A percentile compares a stretch with the other conserved stretches of the same genome.
These are phyloP conservation scores for Amniculicola lignicola DNA, from an alignment of 495 filamentous ascomycete species.

Conservation along the genomic window DNA sequence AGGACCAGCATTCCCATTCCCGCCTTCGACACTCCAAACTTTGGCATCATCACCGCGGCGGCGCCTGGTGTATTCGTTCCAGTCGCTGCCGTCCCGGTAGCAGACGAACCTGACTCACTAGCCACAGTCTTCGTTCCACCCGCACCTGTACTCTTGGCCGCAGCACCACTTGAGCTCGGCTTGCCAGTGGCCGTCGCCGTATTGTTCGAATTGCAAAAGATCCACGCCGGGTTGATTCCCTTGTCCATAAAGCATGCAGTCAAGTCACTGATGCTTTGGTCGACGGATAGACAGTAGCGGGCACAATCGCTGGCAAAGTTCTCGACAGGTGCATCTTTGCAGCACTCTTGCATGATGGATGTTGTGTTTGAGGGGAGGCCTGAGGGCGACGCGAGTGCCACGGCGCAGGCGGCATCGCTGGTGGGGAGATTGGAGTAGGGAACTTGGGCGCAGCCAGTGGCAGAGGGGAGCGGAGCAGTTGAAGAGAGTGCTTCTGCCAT, in stretches of 20 bases:
- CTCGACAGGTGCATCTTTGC: slow-evolving; percentile 24
- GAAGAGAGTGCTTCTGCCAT: slow-evolving; percentile 7
- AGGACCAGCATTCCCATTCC: slow-evolving; percentile 18
- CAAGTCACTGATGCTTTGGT: slow-evolving; percentile 16
- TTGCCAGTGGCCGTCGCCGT: slow-evolving; percentile 15
- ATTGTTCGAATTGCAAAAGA: slow-evolving; percentile 9
- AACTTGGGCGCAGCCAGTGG: not conserved
- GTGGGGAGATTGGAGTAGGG: slow-evolving; percentile 7
- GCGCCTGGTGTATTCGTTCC: slow-evolving; percentile 12
- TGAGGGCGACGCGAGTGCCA: slow-evolving; percentile 3
- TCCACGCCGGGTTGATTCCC: not conserved
- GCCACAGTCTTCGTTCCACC: not conserved
- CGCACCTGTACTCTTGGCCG: too few species aligned
- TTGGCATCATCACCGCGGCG: not conserved
- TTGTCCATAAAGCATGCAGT: slow-evolving; percentile 10
- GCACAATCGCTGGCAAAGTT: slow-evolving; percentile 13
- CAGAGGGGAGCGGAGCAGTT: slow-evolving; percentile 1
- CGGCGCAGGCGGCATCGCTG: slow-evolving; percentile 15
- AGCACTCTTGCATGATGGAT: slow-evolving; percentile 14
- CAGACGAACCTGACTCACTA: not conserved
- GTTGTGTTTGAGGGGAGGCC: slow-evolving; percentile 21
- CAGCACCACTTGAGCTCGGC: not conserved
- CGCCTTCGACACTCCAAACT: slow-evolving; percentile 13
- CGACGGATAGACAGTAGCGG: slow-evolving; percentile 16
- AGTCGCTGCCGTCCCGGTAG: not conserved